These are phyloP conservation scores for Neonectria faginata DNA, from an alignment of 2,329 filamentous ascomycete species.

Conservation along the genomic window DNA sequence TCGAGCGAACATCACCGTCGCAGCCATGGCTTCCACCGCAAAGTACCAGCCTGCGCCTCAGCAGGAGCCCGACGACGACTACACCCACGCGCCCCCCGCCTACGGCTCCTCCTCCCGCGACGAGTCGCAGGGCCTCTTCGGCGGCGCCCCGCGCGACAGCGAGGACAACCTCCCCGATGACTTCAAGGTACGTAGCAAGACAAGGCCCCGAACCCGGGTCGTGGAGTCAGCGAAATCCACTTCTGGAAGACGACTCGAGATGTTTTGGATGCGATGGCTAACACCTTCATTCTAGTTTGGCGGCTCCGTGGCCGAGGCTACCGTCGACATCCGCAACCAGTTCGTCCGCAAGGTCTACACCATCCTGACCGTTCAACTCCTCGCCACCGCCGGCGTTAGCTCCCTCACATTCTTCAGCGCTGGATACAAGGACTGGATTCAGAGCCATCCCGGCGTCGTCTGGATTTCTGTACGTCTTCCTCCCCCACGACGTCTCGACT, in stretches of 20 bases:
- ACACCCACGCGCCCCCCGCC: slow-evolving; percentile 83
- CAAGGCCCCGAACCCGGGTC: not conserved
- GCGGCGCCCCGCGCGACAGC: slow-evolving; percentile 78
- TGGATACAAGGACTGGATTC: slow-evolving; percentile 87
- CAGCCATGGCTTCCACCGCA: slow-evolving; percentile 75
- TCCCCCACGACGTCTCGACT: not conserved
- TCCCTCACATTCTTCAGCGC: slow-evolving; percentile 86
- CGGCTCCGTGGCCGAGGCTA: slow-evolving; percentile 91
- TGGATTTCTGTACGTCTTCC: slow-evolving; percentile 75
- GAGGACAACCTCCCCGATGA: slow-evolving; percentile 95
- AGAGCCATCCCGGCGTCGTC: slow-evolving; percentile 84
- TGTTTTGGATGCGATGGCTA: slow-evolving; percentile 20
- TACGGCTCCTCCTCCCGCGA: slow-evolving; percentile 73
- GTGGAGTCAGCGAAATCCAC: not conserved
- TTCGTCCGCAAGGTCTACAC: slow-evolving; percentile 98
- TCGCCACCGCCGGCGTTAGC: slow-evolving; percentile 84
- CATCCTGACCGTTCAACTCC: slow-evolving; percentile 94
- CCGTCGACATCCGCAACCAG: slow-evolving; percentile 94
- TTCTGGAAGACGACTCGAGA: not conserved
- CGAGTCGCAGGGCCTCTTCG: slow-evolving; percentile 68
- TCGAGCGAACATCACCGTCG: not conserved
- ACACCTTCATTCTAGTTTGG: slow-evolving; percentile 73
- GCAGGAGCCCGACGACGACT: slow-evolving; percentile 83
- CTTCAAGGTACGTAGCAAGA: slow-evolving; percentile 78
- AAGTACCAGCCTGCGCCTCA: slow-evolving; percentile 88